Evolutionary conservation across 129 eudicot genomes (phyloP).

Genomic region (Logfia minima): DNA sequence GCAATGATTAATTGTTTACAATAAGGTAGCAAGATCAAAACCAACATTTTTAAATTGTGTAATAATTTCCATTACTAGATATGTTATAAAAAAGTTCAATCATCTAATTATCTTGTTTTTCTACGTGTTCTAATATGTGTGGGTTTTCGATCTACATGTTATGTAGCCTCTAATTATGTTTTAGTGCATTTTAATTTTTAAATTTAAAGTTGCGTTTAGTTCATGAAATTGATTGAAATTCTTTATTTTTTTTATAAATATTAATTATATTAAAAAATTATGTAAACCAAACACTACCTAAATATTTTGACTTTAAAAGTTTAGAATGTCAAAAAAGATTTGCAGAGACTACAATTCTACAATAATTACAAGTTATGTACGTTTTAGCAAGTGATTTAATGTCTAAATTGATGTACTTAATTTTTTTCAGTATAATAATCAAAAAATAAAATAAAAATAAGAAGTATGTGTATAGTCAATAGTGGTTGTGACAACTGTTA

Average conservation of each 20-base stretch:
- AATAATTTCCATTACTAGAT: slow-evolving; percentile 41
- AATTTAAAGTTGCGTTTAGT: too few species aligned
- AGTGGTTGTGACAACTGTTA: slow-evolving; percentile 21
- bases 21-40: slow-evolving; percentile 69
- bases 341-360: too few species aligned
- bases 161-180: too few species aligned
- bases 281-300: too few species aligned
- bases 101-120: slow-evolving; percentile 14
- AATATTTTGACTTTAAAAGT: too few species aligned
- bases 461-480: background rate
- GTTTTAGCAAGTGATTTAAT: background rate
- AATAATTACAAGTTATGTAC: background rate
- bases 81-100: slow-evolving; percentile 38
- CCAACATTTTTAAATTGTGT: slow-evolving; percentile 34
- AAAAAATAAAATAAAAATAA: too few species aligned
- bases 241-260: too few species aligned
- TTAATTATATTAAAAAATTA: too few species aligned
- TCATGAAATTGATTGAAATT: too few species aligned
- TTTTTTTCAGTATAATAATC: too few species aligned
- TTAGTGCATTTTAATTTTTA: too few species aligned
- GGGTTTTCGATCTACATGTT: background rate
- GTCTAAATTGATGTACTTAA: background rate
- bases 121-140: slow-evolving; percentile 8
- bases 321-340: too few species aligned
- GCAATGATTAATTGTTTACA: slow-evolving; percentile 72